Evolutionary conservation across 805 yeast species (phyloP).

Genomic region (Teunomyces aglyptinius): DNA sequence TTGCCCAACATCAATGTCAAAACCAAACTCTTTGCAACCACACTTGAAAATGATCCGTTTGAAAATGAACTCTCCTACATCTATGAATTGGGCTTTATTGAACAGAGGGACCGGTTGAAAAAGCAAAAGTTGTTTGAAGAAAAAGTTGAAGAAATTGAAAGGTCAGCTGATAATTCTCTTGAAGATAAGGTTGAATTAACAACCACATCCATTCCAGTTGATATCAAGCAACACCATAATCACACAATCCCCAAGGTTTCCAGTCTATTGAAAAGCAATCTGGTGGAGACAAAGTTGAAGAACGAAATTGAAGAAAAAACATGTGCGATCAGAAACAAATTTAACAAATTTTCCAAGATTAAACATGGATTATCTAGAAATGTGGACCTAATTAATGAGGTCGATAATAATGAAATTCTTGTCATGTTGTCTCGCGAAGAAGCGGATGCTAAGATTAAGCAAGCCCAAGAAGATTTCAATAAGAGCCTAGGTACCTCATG

Average conservation of each 20-base stretch:
- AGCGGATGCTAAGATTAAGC: conserved; percentile 24
- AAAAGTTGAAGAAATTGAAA: conserved; percentile 17
- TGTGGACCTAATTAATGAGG: background rate
- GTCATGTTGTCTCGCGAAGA: conserved; percentile 18
- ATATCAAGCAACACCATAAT: background rate
- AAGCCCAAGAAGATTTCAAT: conserved; percentile 26
- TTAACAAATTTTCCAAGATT: background rate
- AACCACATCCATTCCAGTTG: background rate
- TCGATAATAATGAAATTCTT: background rate
- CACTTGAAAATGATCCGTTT: conserved; percentile 87
- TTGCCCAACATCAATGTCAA: conserved; percentile 59
- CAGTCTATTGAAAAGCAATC: conserved; percentile 4
- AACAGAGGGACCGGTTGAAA: conserved; percentile 59
- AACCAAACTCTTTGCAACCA: conserved; percentile 55
- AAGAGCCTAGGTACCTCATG: conserved; percentile 32
- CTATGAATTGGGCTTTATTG: conserved; percentile 63
- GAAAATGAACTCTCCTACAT: conserved; percentile 69
- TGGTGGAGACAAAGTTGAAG: background rate
- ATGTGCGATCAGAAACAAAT: background rate
- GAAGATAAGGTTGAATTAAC: conserved; percentile 11
- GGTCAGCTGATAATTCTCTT: conserved; percentile 10
- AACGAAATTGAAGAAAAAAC: background rate
- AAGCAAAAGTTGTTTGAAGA: conserved; percentile 43
- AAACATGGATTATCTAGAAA: background rate
- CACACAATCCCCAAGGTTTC: background rate